Percentiles rank a stretch among this genome's conserved stretches.
phyloP scores from a whole-genome alignment of 2,329 filamentous ascomycete species.

The Clonostachys rosea region DNA sequence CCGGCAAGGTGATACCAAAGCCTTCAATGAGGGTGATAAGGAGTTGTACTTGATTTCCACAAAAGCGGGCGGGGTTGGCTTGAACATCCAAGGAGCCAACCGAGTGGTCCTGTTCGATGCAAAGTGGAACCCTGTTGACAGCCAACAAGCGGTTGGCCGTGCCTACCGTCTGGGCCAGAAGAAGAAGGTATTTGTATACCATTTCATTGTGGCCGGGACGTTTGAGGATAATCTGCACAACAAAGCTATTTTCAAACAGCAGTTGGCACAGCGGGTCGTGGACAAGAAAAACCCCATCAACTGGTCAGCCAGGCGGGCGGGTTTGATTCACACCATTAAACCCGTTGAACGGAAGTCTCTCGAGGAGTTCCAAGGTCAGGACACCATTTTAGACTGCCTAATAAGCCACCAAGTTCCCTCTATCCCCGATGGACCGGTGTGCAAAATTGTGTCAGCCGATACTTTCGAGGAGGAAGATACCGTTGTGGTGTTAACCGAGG shows the following conservation, averaged over 20 bases:
- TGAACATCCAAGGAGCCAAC: conserved; percentile 82
- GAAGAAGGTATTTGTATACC: conserved; percentile 81
- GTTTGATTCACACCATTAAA: conserved; percentile 57
- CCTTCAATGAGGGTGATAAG: conserved; percentile 57
- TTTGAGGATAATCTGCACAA: conserved; percentile 74
- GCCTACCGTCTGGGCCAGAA: conserved; percentile 81
- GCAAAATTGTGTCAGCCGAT: conserved; percentile 60
- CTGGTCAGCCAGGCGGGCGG: conserved; percentile 49
- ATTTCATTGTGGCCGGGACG: conserved; percentile 72
- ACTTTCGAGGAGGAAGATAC: conserved; percentile 69
- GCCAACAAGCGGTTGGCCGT: conserved; percentile 83
- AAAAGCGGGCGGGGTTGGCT: conserved; percentile 71
- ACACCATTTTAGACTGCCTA: conserved; percentile 52
- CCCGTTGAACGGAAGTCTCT: conserved; percentile 47
- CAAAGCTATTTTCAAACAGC: conserved; percentile 74
- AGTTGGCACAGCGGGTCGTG: conserved; percentile 74
- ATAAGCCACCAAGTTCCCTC: conserved; percentile 21
- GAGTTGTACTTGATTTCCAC: conserved; percentile 80
- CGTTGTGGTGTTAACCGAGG: conserved; percentile 45
- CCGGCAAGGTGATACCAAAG: conserved; percentile 60
- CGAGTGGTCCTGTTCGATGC: conserved; percentile 85
- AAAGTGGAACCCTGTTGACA: conserved; percentile 72
- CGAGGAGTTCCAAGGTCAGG: conserved; percentile 51
- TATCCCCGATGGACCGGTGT: too few relatives aligned
- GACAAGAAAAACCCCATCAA: conserved; percentile 77